Conservation (phyloP, 2,329 filamentous ascomycete genomes). For the Scytalidium lignicola region DNA sequence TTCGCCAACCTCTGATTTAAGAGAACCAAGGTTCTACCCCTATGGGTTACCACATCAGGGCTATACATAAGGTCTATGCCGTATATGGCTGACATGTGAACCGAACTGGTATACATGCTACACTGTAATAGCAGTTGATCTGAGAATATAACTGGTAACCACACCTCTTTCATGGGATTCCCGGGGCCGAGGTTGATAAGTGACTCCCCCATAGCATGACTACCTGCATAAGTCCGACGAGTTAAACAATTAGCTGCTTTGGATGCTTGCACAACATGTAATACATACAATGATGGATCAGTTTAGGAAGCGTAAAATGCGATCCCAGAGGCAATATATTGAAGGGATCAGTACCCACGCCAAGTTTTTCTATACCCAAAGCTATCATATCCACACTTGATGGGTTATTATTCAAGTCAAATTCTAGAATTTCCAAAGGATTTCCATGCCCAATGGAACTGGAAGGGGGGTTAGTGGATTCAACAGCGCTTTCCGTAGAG, state of each 20-base stretch:
- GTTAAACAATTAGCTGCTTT: background rate
- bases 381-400: background rate
- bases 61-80: conserved; percentile 3
- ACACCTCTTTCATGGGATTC: conserved; percentile 2
- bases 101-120: background rate
- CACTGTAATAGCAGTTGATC: conserved; percentile 2
- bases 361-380: conserved; percentile 1
- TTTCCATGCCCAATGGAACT: no score
- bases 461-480: no score
- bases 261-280: background rate
- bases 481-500: background rate
- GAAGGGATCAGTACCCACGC: conserved; percentile 1
- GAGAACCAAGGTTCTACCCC: background rate
- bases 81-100: conserved; percentile 3
- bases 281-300: conserved; percentile 2
- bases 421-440: no score
- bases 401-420: no score
- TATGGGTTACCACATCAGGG: conserved; percentile 2
- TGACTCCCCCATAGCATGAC: conserved; percentile 1
- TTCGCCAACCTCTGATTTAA: conserved; percentile 2
- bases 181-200: conserved; percentile 2
- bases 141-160: conserved; percentile 4
- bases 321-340: background rate
- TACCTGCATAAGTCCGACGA: conserved; percentile 1
- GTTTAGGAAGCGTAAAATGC: conserved; percentile 2